Evolutionary conservation across 1,284 basidiomycete genomes (phyloP).

Genomic region (Kwoniella shivajii): DNA sequence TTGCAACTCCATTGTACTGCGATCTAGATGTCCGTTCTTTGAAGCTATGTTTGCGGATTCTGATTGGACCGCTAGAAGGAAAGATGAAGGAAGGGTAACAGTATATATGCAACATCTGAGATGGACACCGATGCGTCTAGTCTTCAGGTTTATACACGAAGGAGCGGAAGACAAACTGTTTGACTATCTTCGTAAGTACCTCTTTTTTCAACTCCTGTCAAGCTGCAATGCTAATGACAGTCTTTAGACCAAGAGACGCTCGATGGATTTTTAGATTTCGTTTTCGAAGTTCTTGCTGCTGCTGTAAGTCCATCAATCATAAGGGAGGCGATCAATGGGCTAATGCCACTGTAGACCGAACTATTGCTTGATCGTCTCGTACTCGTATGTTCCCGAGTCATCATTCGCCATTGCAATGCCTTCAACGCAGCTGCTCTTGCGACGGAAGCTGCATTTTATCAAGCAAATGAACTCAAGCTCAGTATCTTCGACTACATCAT

Average conservation of each 20-base stretch:
- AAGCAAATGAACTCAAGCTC: slow-evolving; percentile 69
- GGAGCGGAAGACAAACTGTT: slow-evolving; percentile 76
- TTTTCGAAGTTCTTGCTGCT: slow-evolving; percentile 82
- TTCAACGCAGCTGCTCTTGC: slow-evolving; percentile 82
- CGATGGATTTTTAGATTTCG: slow-evolving; percentile 81
- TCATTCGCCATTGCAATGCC: slow-evolving; percentile 70
- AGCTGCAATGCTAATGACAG: neutral
- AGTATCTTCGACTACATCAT: slow-evolving; percentile 80
- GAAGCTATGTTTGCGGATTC: slow-evolving; percentile 79
- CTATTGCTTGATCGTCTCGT: slow-evolving; percentile 82
- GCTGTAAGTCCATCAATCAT: too few relatives aligned
- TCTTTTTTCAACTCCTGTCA: neutral
- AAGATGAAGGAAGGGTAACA: slow-evolving; percentile 58
- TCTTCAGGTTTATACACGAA: slow-evolving; percentile 77
- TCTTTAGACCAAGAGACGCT: slow-evolving; percentile 66
- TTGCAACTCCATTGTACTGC: slow-evolving; percentile 74
- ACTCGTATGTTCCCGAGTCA: slow-evolving; percentile 74
- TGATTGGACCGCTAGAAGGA: slow-evolving; percentile 72
- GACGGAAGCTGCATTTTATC: slow-evolving; percentile 76
- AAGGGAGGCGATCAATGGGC: too few relatives aligned
- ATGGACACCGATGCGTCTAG: slow-evolving; percentile 75
- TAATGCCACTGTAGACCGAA: slow-evolving; percentile 69
- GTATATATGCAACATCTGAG: slow-evolving; percentile 74
- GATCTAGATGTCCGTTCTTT: slow-evolving; percentile 84
- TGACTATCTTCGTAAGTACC: slow-evolving; percentile 64